A percentile compares a stretch with the other conserved stretches of the same genome.
phyloP scores from a whole-genome alignment of 176 grass and related monocot species.

The Oryza coarctata region DNA sequence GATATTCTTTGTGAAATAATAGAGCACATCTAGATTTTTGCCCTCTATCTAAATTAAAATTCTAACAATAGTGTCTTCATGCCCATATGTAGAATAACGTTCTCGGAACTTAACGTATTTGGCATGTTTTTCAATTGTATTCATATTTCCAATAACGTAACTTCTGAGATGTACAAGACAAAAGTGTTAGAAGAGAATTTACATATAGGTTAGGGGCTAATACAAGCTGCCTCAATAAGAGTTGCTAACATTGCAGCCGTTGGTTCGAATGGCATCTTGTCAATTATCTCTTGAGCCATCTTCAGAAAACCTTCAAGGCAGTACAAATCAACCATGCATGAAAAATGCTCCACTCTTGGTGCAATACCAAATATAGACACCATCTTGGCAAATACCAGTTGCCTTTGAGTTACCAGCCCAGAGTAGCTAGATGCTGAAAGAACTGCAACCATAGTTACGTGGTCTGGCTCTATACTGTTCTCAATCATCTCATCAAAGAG shows the following conservation, averaged over 20 bases:
- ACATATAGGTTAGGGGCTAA: too few species aligned
- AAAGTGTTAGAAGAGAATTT: too few species aligned
- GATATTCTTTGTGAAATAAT: too few species aligned
- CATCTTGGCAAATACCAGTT: constrained; percentile 58
- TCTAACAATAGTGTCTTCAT: too few species aligned
- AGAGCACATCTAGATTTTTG: too few species aligned
- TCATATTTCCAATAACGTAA: too few species aligned
- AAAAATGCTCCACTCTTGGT: constrained; percentile 62
- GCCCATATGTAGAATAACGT: too few species aligned
- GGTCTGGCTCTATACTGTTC: constrained; percentile 50
- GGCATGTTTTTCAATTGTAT: too few species aligned
- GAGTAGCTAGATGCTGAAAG: constrained; percentile 70
- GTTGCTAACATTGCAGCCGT: constrained; percentile 72
- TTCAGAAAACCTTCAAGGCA: constrained; percentile 53
- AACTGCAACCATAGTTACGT: constrained; percentile 63
- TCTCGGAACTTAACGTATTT: too few species aligned
- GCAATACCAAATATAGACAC: constrained; percentile 42
- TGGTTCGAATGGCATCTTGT: constrained; percentile 50
- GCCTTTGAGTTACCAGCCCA: constrained; percentile 53
- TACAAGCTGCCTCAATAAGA: constrained; percentile 59
- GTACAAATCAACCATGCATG: constrained; percentile 68
- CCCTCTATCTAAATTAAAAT: too few species aligned
- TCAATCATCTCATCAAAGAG: constrained; percentile 61
- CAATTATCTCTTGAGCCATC: constrained; percentile 54
- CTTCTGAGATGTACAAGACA: too few species aligned